Evolutionary conservation across 129 eudicot species (phyloP).

Genomic region (Cynara cardunculus): DNA sequence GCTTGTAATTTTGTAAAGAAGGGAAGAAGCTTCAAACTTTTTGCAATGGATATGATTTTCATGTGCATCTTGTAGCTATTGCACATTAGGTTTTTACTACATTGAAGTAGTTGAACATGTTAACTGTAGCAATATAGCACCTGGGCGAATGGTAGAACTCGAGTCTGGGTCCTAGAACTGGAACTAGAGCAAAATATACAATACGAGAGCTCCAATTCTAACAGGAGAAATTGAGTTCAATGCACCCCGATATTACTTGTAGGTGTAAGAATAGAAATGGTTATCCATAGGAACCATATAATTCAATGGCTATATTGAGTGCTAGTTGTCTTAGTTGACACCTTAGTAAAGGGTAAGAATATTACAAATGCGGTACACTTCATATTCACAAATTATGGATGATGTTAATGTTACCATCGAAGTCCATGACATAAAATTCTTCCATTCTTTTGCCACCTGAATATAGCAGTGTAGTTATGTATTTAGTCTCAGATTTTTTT

Average conservation of each 20-base stretch:
- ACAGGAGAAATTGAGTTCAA: background rate
- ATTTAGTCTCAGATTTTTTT: background rate
- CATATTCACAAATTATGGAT: background rate
- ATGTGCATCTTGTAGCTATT: background rate
- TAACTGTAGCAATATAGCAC: background rate
- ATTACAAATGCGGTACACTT: background rate
- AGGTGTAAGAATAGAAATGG: background rate
- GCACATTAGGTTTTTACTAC: background rate
- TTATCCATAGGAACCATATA: background rate
- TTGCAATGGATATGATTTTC: background rate
- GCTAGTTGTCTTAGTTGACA: background rate
- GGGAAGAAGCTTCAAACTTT: background rate
- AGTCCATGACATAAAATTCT: background rate
- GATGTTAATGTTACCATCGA: background rate
- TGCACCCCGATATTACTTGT: background rate
- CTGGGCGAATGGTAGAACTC: background rate
- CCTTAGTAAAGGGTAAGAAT: background rate
- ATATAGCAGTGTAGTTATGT: background rate
- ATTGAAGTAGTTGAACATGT: conserved; percentile 10
- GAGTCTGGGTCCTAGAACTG: background rate
- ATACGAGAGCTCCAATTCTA: background rate
- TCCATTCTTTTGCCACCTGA: background rate
- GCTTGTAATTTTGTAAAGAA: background rate
- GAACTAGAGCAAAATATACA: background rate
- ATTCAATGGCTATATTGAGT: background rate